Evolutionary conservation across 2,329 filamentous ascomycete species (phyloP), one percentile per base, ranked within the genome.

Genomic region (Drechslera avenae): DNA sequence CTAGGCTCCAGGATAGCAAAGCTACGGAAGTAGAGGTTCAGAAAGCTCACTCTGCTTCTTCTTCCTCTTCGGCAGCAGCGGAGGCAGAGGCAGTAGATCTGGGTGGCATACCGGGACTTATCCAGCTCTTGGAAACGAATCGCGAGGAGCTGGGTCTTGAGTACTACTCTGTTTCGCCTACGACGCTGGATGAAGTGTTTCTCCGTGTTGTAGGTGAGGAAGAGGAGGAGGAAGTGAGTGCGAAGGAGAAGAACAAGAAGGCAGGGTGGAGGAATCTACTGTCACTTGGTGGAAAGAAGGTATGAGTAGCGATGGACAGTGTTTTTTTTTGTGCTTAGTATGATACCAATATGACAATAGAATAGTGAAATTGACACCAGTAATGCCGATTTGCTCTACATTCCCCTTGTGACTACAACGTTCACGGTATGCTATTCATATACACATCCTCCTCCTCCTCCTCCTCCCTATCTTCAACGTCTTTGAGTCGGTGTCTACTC

Each of bases 171-270:
- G 90, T 96, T 58, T 89, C 85, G 50, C 90, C 90, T 18, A 94
- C 91, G 14, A 95, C 90, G 13, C 76, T 97, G 34, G 92, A 97
- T 68, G 90, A 96, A 73, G 91, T 97, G 0, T 97, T 97, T 73
- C 74, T 97, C 70, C 83, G 82, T 19, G 94, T 97, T 67, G 91
- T 96, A 0, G 86, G 87, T 1, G 83, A 86, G 72, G 79, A 86
- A 69, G 79, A 86, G 69, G 91, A 72, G 70, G 91, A 72, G 14
- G 65, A 65, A 21, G 53, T 16, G 5, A 37, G 16, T n/a, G 52
- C 46, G 49, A 59, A 57, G 48, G 53, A 56, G 16, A 19, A 9
- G 34, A 19, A 51, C 39, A 32, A 50, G 23, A 28, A 50, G 28
- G 18, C 14, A 9, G n/a, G n/a, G 9, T 35, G 44, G 21, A 18